These are phyloP conservation scores for Extremus antarcticus DNA, from an alignment of 495 filamentous ascomycete species.

Conservation along the genomic window DNA sequence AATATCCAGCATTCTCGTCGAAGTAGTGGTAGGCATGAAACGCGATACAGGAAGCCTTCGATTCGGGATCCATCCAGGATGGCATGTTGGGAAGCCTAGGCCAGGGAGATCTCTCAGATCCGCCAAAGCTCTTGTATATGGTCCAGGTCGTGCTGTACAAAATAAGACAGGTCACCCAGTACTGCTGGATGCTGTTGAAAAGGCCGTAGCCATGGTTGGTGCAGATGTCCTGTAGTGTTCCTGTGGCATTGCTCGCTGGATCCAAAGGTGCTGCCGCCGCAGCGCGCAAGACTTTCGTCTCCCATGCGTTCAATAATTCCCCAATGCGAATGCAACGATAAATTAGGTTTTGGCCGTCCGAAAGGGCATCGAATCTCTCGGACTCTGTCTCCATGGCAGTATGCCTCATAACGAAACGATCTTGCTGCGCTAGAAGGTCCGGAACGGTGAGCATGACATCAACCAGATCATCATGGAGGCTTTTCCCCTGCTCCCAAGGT, in stretches of 20 bases:
- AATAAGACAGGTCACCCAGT: background rate
- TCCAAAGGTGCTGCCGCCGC: background rate
- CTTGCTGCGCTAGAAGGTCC: background rate
- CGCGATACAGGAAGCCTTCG: background rate
- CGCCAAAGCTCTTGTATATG: background rate
- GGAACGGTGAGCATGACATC: background rate
- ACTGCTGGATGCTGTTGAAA: background rate
- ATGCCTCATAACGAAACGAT: background rate
- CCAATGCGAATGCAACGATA: background rate
- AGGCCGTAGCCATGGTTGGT: background rate
- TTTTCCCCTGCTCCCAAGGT: background rate
- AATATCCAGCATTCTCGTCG: background rate
- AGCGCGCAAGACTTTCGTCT: background rate
- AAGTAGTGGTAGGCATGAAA: background rate
- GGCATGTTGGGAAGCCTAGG: background rate
- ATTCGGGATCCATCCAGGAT: background rate
- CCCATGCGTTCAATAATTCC: background rate
- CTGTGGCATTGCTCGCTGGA: background rate
- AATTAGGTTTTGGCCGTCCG: background rate
- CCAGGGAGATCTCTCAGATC: background rate
- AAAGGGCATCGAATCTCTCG: background rate
- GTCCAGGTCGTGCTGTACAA: background rate
- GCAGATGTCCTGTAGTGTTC: background rate
- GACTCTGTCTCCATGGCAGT: background rate
- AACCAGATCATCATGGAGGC: background rate